Conservation (phyloP, 805 yeast species). For the Pichia gijzeniarum region DNA sequence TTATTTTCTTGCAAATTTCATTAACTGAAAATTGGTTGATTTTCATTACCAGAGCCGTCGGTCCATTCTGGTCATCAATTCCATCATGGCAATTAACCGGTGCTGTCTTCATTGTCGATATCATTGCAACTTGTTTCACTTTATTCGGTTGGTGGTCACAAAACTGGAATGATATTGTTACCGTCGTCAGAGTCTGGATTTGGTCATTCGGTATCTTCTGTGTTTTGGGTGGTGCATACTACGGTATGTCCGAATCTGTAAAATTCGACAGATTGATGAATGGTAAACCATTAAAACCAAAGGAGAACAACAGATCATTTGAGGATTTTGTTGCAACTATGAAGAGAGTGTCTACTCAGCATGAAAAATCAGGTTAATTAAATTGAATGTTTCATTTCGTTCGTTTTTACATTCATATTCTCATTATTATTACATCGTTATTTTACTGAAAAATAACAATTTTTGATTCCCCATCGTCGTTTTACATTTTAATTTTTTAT, state of each 20-base stretch:
- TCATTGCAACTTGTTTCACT: conserved; percentile 82
- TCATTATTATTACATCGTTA: background rate
- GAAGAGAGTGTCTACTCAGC: conserved; percentile 86
- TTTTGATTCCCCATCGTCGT: background rate
- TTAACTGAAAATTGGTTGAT: conserved; percentile 94
- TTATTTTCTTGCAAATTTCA: conserved; percentile 84
- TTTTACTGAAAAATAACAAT: background rate
- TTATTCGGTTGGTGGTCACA: conserved; percentile 95
- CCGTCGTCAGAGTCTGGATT: conserved; percentile 86
- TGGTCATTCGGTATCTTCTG: conserved; percentile 94
- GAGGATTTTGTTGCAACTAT: conserved; percentile 79
- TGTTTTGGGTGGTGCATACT: conserved; percentile 89
- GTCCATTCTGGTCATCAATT: conserved; percentile 92
- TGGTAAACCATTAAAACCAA: conserved; percentile 56
- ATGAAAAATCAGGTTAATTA: conserved; percentile 65
- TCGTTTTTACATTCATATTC: background rate
- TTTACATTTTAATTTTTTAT: background rate
- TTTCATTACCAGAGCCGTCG: conserved; percentile 90
- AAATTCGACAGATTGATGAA: conserved; percentile 72
- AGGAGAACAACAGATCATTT: conserved; percentile 53
- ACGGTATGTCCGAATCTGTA: conserved; percentile 73
- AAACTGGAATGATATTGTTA: conserved; percentile 89
- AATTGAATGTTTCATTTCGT: background rate
- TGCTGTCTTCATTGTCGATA: conserved; percentile 81
- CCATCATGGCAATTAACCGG: conserved; percentile 95